Percentiles rank a stretch among this genome's conserved stretches.
Conservation (phyloP, 2,329 filamentous ascomycete genomes). For the Claviceps arundinis region DNA sequence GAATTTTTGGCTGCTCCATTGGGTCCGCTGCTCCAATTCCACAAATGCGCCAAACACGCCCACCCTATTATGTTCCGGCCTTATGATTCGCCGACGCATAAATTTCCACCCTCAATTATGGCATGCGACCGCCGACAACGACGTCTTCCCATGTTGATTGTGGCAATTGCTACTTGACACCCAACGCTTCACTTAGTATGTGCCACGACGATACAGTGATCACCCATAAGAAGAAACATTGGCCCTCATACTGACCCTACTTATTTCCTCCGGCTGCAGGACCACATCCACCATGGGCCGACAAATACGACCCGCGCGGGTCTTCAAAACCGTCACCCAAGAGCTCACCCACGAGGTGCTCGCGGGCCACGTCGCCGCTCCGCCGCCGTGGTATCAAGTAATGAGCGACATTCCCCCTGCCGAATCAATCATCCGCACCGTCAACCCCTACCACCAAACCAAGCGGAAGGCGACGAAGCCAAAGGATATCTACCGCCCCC, state of each 20-base stretch:
- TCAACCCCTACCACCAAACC: slow-evolving; percentile 32
- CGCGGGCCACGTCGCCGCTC: slow-evolving; percentile 17
- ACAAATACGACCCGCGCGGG: slow-evolving; percentile 32
- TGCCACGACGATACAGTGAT: not conserved
- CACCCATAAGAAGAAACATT: not conserved
- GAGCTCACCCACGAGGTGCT: slow-evolving; percentile 30
- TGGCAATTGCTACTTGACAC: not conserved
- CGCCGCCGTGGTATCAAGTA: slow-evolving; percentile 37
- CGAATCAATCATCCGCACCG: slow-evolving; percentile 42
- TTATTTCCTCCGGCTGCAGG: not conserved
- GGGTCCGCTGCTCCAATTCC: not conserved
- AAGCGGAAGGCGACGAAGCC: slow-evolving; percentile 37
- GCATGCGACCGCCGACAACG: slow-evolving; percentile 4
- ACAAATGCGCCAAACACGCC: too few relatives aligned
- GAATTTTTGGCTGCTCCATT: not conserved
- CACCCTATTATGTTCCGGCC: slow-evolving; percentile 3
- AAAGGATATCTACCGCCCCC: slow-evolving; percentile 68
- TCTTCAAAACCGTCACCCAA: slow-evolving; percentile 31
- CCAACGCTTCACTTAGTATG: not conserved
- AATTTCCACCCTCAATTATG: slow-evolving; percentile 7
- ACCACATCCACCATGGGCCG: slow-evolving; percentile 22
- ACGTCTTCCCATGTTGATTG: not conserved
- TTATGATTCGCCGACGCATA: slow-evolving; percentile 12
- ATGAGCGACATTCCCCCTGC: slow-evolving; percentile 42
- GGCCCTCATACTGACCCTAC: not conserved